Base-by-base conservation (phyloP, 2,329 filamentous ascomycete species). In the Uncinocarpus reesii region DNA sequence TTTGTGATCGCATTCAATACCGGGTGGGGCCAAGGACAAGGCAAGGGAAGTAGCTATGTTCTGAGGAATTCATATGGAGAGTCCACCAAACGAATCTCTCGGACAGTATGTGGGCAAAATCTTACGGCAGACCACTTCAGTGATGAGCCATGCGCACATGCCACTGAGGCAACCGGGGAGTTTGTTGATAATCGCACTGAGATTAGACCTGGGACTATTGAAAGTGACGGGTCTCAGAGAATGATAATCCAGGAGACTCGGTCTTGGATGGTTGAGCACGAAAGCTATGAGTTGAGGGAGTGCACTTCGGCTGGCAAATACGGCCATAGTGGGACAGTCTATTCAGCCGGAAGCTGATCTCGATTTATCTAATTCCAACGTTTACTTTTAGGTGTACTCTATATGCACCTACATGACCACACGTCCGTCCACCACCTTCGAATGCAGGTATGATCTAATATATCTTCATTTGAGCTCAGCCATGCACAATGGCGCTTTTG, bases 181-280 rank as follows among this genome's bases (percentile, higher is more conserved):
- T 23, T 15, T 7, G 8, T 7, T 31, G 8, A 10, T 16, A 2
- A 40, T 15, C 41, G 15, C 11, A 4, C 18, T 13, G 49, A 41
- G 26, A 18, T n/a, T n/a, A 16, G 31, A 24, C 32, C 34, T 20
- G 21, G 15, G n/a, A 42, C 38, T 26, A 21, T 45, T 15, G 49
- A 28, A 5, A 51, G 49, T 23, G 48, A 55, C 11, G 41, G 55
- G 15, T 52, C 52, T 1, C 52, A 47, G 20, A 52, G 51, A 36
- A 38, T 58, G 51, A 55, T 57, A 35, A 58, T 58, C 20, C 53
- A 47, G 10, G 36, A 55, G 21, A 58, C 55, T 2, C 45, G 37
- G 18, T 52, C 51, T 24, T 58, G 56, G 55, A 53, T 31, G 29
- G 41, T 51, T 21, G 34, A 51, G 21, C 49, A 51, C 32, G 49